Conservation (phyloP, 495 filamentous ascomycete species). For the Mytilinidion resinicola region DNA sequence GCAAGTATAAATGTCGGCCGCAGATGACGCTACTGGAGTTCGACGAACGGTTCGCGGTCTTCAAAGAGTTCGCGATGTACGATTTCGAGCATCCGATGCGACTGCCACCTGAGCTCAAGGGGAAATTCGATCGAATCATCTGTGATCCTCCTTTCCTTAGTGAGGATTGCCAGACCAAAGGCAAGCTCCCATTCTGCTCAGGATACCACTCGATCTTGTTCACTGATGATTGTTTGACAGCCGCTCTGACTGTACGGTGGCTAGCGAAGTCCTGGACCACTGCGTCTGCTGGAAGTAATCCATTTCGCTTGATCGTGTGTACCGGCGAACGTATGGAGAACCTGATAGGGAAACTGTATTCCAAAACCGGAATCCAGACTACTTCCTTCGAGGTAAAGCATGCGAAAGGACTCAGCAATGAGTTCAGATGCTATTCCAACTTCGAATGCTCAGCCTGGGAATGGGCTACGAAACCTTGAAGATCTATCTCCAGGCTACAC, state of each 20-base stretch:
- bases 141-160: constrained; percentile 73
- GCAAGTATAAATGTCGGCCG: constrained; percentile 37
- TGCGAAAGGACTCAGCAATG: constrained; percentile 63
- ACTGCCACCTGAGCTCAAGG: constrained; percentile 54
- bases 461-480: constrained; percentile 21
- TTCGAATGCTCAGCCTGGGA: constrained; percentile 56
- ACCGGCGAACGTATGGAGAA: constrained; percentile 39
- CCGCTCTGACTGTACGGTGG: constrained; percentile 67
- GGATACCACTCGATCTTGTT: not conserved
- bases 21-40: constrained; percentile 61
- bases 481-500: no score
- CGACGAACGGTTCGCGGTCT: constrained; percentile 63
- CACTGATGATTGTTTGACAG: constrained; percentile 33
- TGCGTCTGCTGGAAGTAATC: not conserved
- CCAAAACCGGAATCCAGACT: constrained; percentile 40
- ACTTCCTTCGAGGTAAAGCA: constrained; percentile 60
- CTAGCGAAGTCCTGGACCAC: constrained; percentile 45
- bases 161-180: constrained; percentile 75
- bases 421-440: constrained; percentile 72
- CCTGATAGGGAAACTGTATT: constrained; percentile 34
- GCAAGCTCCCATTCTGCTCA: constrained; percentile 35
- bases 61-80: constrained; percentile 64
- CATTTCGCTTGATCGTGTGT: constrained; percentile 32
- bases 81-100: constrained; percentile 62
- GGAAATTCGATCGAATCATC: constrained; percentile 58